Evolutionary conservation across 345 rosid genomes (phyloP).

Genomic region (Ceriops tagal): DNA sequence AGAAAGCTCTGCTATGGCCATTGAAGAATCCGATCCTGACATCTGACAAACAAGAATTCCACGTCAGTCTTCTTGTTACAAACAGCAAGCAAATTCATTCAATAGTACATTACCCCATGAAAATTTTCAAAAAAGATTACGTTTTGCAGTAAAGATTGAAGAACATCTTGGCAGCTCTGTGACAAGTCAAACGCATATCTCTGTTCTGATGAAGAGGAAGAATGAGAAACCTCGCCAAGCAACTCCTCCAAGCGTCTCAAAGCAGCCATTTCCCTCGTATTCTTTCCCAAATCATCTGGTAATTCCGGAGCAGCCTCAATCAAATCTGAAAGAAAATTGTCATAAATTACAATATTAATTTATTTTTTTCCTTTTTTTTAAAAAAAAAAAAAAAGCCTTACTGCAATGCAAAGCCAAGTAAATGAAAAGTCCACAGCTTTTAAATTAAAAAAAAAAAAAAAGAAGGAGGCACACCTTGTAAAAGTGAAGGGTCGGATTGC

Average conservation of each 20-base stretch:
- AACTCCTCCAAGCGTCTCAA: constrained; percentile 59
- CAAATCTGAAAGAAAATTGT: constrained; percentile 28
- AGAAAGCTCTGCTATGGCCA: constrained; percentile 31
- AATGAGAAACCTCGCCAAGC: constrained; percentile 15
- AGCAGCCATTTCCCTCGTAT: constrained; percentile 48
- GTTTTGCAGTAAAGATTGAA: constrained; percentile 33
- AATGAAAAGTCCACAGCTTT: not conserved
- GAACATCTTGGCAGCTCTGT: constrained; percentile 44
- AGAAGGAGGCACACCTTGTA: constrained; percentile 33
- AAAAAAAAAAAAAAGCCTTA: too few species aligned
- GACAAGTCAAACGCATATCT: constrained; percentile 32
- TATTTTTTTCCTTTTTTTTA: too few species aligned
- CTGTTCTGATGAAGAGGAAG: constrained; percentile 8
- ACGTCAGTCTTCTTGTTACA: not conserved
- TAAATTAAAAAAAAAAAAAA: not conserved
- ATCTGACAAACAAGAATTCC: constrained; percentile 21
- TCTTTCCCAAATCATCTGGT: constrained; percentile 25
- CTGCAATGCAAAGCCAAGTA: too few species aligned
- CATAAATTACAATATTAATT: too few species aligned
- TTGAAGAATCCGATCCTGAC: constrained; percentile 26
- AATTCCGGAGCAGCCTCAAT: constrained; percentile 41
- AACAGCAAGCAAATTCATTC: too few species aligned
- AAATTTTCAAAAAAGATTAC: constrained; percentile 14
- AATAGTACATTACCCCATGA: too few species aligned
- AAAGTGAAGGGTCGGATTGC: constrained; percentile 31